Evolutionary conservation across 2,329 filamentous ascomycete genomes (phyloP).

Genomic region (Nannizzia gypsea): DNA sequence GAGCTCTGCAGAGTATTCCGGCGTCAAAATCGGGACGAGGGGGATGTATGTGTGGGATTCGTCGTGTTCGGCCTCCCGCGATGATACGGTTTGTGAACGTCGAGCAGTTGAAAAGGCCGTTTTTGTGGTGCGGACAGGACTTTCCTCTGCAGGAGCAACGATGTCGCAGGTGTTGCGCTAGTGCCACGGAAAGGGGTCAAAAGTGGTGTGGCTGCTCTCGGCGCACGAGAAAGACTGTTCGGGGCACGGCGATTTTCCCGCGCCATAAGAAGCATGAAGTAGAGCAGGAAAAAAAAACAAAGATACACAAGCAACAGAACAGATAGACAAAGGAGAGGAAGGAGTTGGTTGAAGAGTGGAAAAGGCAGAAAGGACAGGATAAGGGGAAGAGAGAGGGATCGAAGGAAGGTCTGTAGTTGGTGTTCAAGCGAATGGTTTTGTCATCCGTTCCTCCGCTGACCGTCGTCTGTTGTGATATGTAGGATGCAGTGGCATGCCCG

Average conservation of each 20-base stretch:
- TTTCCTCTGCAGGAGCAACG: neutral
- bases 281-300: neutral
- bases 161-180: neutral
- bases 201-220: slow-evolving; percentile 6
- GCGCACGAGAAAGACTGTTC: slow-evolving; percentile 9
- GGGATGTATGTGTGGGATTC: slow-evolving; percentile 16
- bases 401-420: neutral
- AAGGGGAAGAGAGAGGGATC: neutral
- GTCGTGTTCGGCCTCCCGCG: slow-evolving; percentile 29
- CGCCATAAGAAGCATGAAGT: neutral
- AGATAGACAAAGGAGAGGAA: neutral
- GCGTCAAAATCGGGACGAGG: slow-evolving; percentile 11
- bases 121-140: slow-evolving; percentile 17
- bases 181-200: slow-evolving; percentile 3
- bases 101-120: slow-evolving; percentile 20
- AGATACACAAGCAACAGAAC: neutral
- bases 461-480: neutral
- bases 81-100: slow-evolving; percentile 22
- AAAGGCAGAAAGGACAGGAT: neutral
- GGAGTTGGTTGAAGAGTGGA: neutral
- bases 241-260: slow-evolving; percentile 5
- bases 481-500: neutral
- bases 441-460: neutral
- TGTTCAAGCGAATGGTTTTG: neutral
- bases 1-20: slow-evolving; percentile 6